phyloP scores from a whole-genome alignment of 495 filamentous ascomycete species.

The Haplographium delicatum region DNA sequence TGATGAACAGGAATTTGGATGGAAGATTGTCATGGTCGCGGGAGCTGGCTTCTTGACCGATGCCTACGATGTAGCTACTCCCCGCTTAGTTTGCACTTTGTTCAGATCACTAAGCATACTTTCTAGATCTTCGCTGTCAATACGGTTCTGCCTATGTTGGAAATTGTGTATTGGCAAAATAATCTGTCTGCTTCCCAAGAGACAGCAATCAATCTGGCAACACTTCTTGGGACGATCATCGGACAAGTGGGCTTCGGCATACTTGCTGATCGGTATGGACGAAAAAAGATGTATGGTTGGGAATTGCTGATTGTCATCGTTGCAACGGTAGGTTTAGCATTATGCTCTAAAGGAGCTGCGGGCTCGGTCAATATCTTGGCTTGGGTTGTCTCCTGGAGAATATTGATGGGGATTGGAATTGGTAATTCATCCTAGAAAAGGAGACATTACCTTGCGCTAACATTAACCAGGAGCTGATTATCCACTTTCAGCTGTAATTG shows the following conservation, averaged over 20 bases:
- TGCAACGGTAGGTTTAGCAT: constrained; percentile 48
- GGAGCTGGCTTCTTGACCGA: constrained; percentile 64
- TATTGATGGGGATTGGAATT: constrained; percentile 44
- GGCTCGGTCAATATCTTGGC: constrained; percentile 48
- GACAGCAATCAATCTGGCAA: constrained; percentile 52
- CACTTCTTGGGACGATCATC: constrained; percentile 49
- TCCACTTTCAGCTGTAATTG: constrained; percentile 1
- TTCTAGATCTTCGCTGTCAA: constrained; percentile 65
- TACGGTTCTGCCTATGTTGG: constrained; percentile 53
- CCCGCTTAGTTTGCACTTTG: no score
- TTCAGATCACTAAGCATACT: no score
- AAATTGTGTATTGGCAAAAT: constrained; percentile 56
- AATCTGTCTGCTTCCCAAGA: constrained; percentile 23
- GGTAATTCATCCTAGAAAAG: not conserved
- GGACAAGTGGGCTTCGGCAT: constrained; percentile 58
- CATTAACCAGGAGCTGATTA: not conserved
- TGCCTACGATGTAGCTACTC: constrained; percentile 60
- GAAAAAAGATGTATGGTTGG: constrained; percentile 20
- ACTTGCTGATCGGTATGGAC: constrained; percentile 54
- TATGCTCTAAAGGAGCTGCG: constrained; percentile 22
- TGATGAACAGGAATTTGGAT: constrained; percentile 21
- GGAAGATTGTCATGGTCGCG: constrained; percentile 46
- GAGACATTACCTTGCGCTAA: not conserved
- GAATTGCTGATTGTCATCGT: constrained; percentile 21
- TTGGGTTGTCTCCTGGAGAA: constrained; percentile 53